Percentiles rank a stretch among this genome's conserved stretches.
These are phyloP conservation scores for Sclerotinia borealis DNA, from an alignment of 2,329 filamentous ascomycete genomes.

Conservation along the genomic window DNA sequence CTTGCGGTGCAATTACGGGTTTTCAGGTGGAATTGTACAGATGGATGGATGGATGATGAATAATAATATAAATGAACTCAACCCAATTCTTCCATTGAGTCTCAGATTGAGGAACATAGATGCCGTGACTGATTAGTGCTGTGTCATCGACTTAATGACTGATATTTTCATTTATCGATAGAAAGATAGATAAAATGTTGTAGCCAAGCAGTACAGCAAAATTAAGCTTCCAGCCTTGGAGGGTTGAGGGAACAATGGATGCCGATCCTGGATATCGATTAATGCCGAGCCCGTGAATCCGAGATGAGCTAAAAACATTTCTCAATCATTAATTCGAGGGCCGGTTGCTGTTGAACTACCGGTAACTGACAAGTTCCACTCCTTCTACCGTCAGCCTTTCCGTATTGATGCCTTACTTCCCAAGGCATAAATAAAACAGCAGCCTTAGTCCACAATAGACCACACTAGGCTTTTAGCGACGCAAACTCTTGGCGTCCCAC, in stretches of 20 bases:
- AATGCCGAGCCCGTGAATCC: not conserved
- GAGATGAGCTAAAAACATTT: no score
- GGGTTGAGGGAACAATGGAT: not conserved
- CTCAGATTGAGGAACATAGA: not conserved
- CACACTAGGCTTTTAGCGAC: not conserved
- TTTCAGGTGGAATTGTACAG: slow-evolving; percentile 8
- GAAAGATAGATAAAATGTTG: not conserved
- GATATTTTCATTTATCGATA: no score
- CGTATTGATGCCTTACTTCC: not conserved
- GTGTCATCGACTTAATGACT: not conserved
- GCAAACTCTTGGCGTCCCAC: slow-evolving; percentile 25
- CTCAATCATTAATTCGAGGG: no score
- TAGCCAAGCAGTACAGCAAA: not conserved
- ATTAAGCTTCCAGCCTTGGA: not conserved
- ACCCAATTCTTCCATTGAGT: not conserved
- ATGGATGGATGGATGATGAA: slow-evolving; percentile 7
- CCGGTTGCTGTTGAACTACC: no score
- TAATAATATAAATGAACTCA: slow-evolving; percentile 14
- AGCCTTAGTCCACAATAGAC: not conserved
- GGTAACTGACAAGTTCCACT: not conserved
- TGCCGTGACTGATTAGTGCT: not conserved
- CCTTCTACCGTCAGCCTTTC: not conserved
- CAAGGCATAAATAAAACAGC: not conserved
- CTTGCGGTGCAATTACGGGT: slow-evolving; percentile 14
- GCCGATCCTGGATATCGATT: not conserved